Base-by-base conservation (phyloP, 2,329 filamentous ascomycete genomes). In the Aspergillus awamori region DNA sequence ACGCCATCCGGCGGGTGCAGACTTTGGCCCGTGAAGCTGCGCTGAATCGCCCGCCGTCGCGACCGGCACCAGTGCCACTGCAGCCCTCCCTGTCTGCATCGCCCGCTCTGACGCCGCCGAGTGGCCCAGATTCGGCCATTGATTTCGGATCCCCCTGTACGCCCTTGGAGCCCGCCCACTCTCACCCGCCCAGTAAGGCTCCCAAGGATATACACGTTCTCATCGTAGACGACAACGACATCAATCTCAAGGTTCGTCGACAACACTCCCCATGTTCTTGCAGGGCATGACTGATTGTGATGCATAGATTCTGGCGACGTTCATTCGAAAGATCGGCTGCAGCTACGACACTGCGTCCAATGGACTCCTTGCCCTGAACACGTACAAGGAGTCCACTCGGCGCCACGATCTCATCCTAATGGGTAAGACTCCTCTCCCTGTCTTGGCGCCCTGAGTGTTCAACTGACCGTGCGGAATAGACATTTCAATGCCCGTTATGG, bases 401-500 rank as follows among this genome's bases (percentile, higher is more conserved):
- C 66, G 66, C 26, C 76, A 70, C 39, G 71, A 79, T 54, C 72
- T 77, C 36, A 67, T 73, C n/a, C 48, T 73, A 2, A 73, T 73
- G 70, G 71, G 71, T 71, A 30, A 56, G 68, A 57, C n/a, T 24
- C 0, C 26, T 5, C 13, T 13, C 30, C 38, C 5, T 43, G n/a
- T n/a, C 22, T 2, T 15, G 2, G n/a, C 22, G 4, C n/a, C n/a
- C 15, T 8, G 28, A 30, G 49, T 11, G n/a, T 20, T 20, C 20
- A 4, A 7, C 8, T 52, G 28, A 54, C 48, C 26, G 3, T 28
- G 10, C 33, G 2, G 55, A 17, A 20, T n/a, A 78, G 77, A 80
- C 47, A 73, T 80, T 22, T 74, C 71, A 8, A 80, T 80, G 77
- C 77, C 77, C 0, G 68, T 78, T 6, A 74, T 79, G 73, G 74